Evolutionary conservation across 768 basidiomycete species (phyloP), one percentile per base, ranked within the genome.

Genomic region (Collybia sordida): DNA sequence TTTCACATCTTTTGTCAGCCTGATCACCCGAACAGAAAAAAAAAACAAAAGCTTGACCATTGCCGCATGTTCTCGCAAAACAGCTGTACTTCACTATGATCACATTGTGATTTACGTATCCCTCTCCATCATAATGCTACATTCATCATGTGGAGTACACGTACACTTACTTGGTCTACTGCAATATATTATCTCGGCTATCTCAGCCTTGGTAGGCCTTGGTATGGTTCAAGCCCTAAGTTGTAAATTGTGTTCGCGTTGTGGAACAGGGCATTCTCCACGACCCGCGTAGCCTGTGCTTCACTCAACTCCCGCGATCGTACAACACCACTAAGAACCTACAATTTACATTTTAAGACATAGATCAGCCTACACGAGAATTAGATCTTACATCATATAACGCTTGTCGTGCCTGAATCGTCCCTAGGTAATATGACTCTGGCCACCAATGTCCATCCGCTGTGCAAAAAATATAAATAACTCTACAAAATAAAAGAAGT

Each of bases 391-490:
- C 88, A 52, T 81, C 72, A 51, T 71, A 86, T 25, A 92, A 65
- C 0, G 75, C 82, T 35, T 80, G 62, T 21, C 90, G 77, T 3
- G 85, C 80, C 67, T 91, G 90, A 1, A 77, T 39, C 5, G 72
- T 76, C 3, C 81, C 86, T 11, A 91, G 72, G 61, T 89, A 90
- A 58, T 79, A 92, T 0, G 80, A 76, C 60, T 90, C 90, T 3
- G 89, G 90, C 81, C 86, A 90, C 79, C 83, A 82, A 57, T 82
- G 81, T 7, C 79, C 82, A 57, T 90, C 85, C 40, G 81, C 80
- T 79, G 51, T 17, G 5, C 7, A 38, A 48, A 3, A 40, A 11
- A 17, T 8, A 23, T 15, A 21, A 25, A 6, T 17, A 37, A 3
- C 28, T 6, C 14, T 15, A 19, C 15, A 17, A 15, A n/a, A 42